Percentiles rank a stretch among this genome's conserved stretches.
These are phyloP conservation scores for Saprolegnia parasitica DNA, from an alignment of 352 stramenopile genomes.

Conservation along the genomic window DNA sequence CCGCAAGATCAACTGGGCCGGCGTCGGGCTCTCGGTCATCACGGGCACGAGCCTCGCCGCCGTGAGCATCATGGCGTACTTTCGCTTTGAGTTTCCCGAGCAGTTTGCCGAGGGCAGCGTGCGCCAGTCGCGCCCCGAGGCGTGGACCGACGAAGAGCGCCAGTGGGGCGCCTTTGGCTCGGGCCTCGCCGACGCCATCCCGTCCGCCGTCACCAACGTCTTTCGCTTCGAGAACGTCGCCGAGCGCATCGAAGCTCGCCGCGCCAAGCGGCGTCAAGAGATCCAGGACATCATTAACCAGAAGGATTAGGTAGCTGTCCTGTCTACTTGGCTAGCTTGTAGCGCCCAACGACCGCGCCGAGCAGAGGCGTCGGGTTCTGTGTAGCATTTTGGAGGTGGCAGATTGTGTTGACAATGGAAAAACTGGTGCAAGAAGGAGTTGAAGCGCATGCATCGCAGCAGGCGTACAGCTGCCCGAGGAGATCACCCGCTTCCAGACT, in stretches of 20 bases:
- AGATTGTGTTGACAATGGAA: background rate
- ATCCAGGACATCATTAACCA: constrained; percentile 51
- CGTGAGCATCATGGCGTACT: constrained; percentile 76
- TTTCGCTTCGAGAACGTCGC: constrained; percentile 61
- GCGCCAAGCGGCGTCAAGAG: constrained; percentile 61
- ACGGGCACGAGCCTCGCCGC: constrained; percentile 79
- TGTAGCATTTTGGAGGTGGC: background rate
- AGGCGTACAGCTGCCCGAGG: background rate
- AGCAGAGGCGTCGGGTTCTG: too few relatives aligned
- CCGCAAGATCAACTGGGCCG: constrained; percentile 21
- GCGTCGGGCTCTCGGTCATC: constrained; percentile 34
- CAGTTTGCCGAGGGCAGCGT: constrained; percentile 78
- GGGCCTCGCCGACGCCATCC: constrained; percentile 70
- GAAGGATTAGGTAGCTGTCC: background rate
- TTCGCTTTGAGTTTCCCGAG: constrained; percentile 76
- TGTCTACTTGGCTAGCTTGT: background rate
- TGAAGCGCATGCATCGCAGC: background rate
- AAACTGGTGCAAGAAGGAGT: background rate
- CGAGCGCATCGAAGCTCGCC: constrained; percentile 64
- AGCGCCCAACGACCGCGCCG: background rate
- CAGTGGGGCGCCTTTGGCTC: constrained; percentile 83
- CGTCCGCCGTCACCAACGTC: constrained; percentile 52
- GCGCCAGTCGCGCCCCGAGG: constrained; percentile 70
- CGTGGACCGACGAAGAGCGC: constrained; percentile 58
- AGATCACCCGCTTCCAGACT: background rate